Percentiles rank a stretch among this genome's conserved stretches.
phyloP scores from a whole-genome alignment of 2,329 filamentous ascomycete genomes.

The Ophiostoma ulmi region DNA sequence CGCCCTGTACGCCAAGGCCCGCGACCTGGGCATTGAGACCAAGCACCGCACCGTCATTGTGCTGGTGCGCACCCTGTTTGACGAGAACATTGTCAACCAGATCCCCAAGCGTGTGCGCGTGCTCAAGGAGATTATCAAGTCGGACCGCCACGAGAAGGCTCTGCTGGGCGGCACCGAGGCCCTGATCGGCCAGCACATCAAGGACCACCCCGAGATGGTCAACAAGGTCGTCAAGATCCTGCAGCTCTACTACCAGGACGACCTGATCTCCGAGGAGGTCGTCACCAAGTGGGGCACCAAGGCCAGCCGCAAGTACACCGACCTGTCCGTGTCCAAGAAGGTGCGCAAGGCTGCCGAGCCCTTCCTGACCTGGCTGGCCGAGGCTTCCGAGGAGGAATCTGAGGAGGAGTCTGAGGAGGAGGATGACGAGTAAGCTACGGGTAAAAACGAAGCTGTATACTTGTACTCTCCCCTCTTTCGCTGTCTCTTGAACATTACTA shows the following conservation, averaged over 20 bases:
- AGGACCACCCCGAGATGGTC: constrained; percentile 72
- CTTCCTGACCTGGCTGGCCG: constrained; percentile 90
- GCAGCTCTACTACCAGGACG: constrained; percentile 83
- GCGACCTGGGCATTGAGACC: constrained; percentile 86
- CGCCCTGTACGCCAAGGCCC: constrained; percentile 92
- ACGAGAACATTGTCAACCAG: constrained; percentile 82
- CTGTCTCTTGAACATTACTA: not conserved
- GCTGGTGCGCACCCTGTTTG: constrained; percentile 87
- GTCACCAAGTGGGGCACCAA: constrained; percentile 88
- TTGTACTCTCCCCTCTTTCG: not conserved
- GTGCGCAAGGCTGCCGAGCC: constrained; percentile 90
- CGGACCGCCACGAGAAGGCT: constrained; percentile 91
- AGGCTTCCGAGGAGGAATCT: constrained; percentile 59
- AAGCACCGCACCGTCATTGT: constrained; percentile 94
- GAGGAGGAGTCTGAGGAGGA: constrained; percentile 44
- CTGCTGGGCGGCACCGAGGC: constrained; percentile 93
- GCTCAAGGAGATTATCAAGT: constrained; percentile 87
- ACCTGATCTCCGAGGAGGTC: constrained; percentile 81
- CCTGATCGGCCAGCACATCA: constrained; percentile 66
- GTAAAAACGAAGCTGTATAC: not conserved
- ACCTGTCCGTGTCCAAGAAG: constrained; percentile 83
- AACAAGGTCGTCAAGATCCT: constrained; percentile 78
- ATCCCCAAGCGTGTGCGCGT: constrained; percentile 77
- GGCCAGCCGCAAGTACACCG: constrained; percentile 98
- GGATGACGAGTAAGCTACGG: constrained; percentile 11